phyloP scores from a whole-genome alignment of 768 basidiomycete genomes.

The Psilocybe sp. region DNA sequence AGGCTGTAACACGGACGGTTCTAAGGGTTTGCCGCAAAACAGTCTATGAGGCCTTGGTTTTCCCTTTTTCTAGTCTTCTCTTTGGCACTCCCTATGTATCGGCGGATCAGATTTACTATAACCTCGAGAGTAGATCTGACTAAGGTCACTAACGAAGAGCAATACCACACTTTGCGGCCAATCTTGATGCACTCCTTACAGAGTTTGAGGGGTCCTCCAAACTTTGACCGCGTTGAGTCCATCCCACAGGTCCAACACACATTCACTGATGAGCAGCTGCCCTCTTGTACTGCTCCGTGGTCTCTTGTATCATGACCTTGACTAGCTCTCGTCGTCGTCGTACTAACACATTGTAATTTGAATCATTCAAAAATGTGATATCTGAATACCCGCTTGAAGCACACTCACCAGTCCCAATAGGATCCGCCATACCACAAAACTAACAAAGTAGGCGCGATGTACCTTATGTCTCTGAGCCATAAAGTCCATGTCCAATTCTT shows the following conservation, averaged over 20 bases:
- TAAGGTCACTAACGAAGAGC: constrained; percentile 7
- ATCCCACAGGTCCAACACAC: constrained; percentile 1
- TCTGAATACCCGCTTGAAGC: background rate
- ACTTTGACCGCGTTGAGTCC: background rate
- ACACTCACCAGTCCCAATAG: constrained; percentile 2
- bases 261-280: background rate
- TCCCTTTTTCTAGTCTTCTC: constrained; percentile 20
- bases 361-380: background rate
- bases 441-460: constrained; percentile 5
- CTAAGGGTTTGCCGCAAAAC: constrained; percentile 15
- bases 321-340: background rate
- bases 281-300: background rate
- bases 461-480: background rate
- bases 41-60: constrained; percentile 11
- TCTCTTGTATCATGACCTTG: background rate
- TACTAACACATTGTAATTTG: background rate
- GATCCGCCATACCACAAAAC: constrained; percentile 5
- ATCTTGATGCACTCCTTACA: constrained; percentile 9
- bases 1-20: background rate
- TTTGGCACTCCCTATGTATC: constrained; percentile 18
- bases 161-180: constrained; percentile 9
- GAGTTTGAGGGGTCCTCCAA: background rate
- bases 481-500: background rate
- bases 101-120: background rate
- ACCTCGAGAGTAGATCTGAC: background rate